Percentiles rank a stretch among this genome's conserved stretches.
Evolutionary conservation across 1,284 basidiomycete genomes (phyloP).

Genomic region (Cryptococcus sp.): DNA sequence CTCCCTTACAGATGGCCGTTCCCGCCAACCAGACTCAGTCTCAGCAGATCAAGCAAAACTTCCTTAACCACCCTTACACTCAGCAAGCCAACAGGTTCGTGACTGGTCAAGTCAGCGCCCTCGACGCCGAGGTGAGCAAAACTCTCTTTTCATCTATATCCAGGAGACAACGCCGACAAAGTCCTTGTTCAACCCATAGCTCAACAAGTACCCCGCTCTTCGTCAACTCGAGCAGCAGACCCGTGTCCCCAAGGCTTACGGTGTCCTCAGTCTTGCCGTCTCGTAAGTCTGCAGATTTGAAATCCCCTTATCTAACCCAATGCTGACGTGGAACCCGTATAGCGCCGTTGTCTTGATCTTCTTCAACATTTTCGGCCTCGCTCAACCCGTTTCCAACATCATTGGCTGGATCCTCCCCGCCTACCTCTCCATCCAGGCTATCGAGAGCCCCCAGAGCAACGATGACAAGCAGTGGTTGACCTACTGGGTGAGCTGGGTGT

Average conservation of each 20-base stretch:
- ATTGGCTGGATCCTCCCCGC: conserved; percentile 56
- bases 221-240: conserved; percentile 84
- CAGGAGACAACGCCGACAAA: neutral
- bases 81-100: conserved; percentile 75
- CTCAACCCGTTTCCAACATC: conserved; percentile 51
- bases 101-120: conserved; percentile 72
- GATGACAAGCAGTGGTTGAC: conserved; percentile 57
- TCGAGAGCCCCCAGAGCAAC: conserved; percentile 52
- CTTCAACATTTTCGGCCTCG: conserved; percentile 56
- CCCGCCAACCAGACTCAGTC: conserved; percentile 28
- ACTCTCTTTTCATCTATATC: no score
- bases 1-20: conserved; percentile 40
- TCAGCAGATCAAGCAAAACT: conserved; percentile 58
- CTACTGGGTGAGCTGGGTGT: conserved; percentile 48
- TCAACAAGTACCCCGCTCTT: conserved; percentile 86
- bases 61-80: conserved; percentile 73
- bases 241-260: conserved; percentile 89
- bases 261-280: conserved; percentile 71
- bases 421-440: conserved; percentile 54
- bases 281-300: conserved; percentile 51
- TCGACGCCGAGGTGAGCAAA: conserved; percentile 85
- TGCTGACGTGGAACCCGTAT: conserved; percentile 1
- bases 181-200: conserved; percentile 53
- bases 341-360: conserved; percentile 53
- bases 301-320: neutral